Conservation (phyloP, 164 flowering plant species). For the Piper longum region DNA sequence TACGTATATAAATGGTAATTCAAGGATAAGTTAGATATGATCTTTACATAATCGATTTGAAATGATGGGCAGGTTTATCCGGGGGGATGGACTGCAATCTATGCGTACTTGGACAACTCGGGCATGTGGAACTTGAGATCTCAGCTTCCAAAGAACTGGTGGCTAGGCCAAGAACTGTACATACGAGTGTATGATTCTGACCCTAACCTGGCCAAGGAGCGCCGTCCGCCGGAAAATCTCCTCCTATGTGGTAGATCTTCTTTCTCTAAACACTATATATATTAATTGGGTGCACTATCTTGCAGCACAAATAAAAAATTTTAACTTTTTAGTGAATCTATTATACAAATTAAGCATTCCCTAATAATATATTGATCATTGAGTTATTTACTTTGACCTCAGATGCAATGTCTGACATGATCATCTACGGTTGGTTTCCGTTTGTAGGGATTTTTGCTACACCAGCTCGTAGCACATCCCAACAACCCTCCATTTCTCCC, state of each 20-base stretch:
- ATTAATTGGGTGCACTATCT: too few relatives aligned
- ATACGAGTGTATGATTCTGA: constrained; percentile 30
- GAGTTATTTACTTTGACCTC: background rate
- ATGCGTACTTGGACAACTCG: constrained; percentile 38
- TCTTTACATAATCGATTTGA: too few relatives aligned
- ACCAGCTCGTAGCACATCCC: background rate
- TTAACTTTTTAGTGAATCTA: too few relatives aligned
- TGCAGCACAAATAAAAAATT: too few relatives aligned
- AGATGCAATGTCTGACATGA: background rate
- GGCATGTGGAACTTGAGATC: constrained; percentile 61
- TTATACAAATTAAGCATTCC: too few relatives aligned
- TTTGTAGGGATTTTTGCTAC: background rate
- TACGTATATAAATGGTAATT: too few relatives aligned
- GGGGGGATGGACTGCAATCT: constrained; percentile 35
- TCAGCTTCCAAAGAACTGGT: constrained; percentile 31
- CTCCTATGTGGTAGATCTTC: constrained; percentile 25
- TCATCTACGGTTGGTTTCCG: background rate
- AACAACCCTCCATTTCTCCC: background rate
- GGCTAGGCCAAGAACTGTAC: constrained; percentile 38
- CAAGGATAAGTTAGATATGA: too few relatives aligned
- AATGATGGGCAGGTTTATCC: constrained; percentile 31
- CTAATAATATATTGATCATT: background rate
- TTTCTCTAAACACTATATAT: background rate
- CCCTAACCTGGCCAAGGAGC: constrained; percentile 37
- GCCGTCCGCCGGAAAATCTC: constrained; percentile 33